phyloP scores from a whole-genome alignment of 2,329 filamentous ascomycete genomes.

The Ceratocystis variospora region DNA sequence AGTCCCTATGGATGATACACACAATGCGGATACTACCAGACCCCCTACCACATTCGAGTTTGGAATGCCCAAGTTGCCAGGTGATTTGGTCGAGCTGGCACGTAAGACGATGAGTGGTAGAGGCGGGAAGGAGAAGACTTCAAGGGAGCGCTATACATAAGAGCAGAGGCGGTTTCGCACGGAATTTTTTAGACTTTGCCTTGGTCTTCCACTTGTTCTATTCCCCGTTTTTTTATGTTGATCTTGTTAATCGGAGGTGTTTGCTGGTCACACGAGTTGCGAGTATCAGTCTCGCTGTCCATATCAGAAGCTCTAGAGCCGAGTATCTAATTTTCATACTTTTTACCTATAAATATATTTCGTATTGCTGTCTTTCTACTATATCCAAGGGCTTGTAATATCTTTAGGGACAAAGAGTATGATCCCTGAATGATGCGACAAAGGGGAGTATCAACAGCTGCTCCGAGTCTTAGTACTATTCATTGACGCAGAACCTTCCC shows the following conservation, averaged over 20 bases:
- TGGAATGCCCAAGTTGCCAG: conserved; percentile 16
- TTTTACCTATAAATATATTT: not conserved
- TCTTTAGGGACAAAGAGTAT: too few species aligned
- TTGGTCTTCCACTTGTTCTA: not conserved
- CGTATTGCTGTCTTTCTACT: not conserved
- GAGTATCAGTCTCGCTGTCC: conserved; percentile 9
- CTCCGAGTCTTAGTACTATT: too few species aligned
- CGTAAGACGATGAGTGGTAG: conserved; percentile 6
- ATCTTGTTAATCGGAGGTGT: not conserved
- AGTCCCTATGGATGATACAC: conserved; percentile 28
- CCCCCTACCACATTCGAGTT: not conserved
- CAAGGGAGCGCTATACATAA: conserved; percentile 3
- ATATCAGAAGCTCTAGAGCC: not conserved
- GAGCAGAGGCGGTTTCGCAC: not conserved
- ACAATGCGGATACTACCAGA: conserved; percentile 9
- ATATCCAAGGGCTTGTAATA: too few species aligned
- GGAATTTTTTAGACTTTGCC: not conserved
- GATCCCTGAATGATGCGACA: too few species aligned
- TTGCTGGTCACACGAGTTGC: not conserved
- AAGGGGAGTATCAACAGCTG: too few species aligned
- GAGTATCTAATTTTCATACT: conserved; percentile 7
- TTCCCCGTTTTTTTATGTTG: not conserved
- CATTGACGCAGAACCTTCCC: too few species aligned
- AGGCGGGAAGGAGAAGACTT: not conserved
- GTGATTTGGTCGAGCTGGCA: conserved; percentile 5